Evolutionary conservation across 352 stramenopile genomes (phyloP).

Genomic region (Phytophthora sansomeana): DNA sequence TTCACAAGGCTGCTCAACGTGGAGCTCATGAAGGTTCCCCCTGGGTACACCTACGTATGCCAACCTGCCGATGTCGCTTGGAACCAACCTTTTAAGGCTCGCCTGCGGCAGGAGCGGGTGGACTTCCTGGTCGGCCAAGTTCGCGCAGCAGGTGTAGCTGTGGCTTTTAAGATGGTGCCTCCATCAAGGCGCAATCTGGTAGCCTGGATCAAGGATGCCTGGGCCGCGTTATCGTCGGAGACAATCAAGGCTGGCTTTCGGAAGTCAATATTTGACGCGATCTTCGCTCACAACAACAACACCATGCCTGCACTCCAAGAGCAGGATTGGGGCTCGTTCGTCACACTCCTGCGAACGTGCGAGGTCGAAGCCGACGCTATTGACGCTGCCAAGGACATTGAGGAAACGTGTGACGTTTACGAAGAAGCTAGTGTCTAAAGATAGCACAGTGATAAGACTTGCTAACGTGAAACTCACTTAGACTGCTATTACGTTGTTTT

Average conservation of each 20-base stretch:
- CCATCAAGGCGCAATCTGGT: background rate
- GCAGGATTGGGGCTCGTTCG: too few species aligned
- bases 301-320: background rate
- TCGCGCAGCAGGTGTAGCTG: too few species aligned
- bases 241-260: background rate
- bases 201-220: conserved; percentile 4
- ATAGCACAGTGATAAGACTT: background rate
- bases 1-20: conserved; percentile 9
- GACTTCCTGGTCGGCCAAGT: background rate
- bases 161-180: conserved; percentile 9
- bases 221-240: background rate
- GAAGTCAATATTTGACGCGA: background rate
- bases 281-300: background rate
- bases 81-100: conserved; percentile 13
- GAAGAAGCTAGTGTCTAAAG: conserved; percentile 1
- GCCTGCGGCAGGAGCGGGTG: background rate
- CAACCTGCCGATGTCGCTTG: background rate
- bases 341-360: background rate
- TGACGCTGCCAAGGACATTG: background rate
- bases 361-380: background rate
- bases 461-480: background rate
- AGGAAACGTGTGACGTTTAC: background rate
- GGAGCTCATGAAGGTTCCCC: conserved; percentile 4
- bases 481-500: too few species aligned
- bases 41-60: conserved; percentile 8